phyloP scores from a whole-genome alignment of 768 basidiomycete species.

The Auricularia sp. region DNA sequence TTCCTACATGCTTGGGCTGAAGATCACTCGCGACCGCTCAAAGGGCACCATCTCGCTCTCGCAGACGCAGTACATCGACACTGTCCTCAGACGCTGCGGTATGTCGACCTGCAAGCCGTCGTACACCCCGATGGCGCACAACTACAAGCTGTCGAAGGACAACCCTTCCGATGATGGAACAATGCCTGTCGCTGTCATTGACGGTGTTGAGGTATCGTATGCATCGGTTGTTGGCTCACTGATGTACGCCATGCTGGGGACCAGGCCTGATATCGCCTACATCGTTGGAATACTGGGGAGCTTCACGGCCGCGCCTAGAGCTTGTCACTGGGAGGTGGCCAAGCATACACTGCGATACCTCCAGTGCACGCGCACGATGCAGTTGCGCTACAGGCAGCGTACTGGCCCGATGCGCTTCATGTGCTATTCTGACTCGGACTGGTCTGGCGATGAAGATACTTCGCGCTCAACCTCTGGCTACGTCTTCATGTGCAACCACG shows the following conservation, averaged over 20 bases:
- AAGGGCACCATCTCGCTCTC: conserved; percentile 7
- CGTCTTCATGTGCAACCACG: too few species aligned
- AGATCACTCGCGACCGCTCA: conserved; percentile 4
- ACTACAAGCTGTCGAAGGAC: conserved; percentile 4
- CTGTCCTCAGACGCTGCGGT: conserved; percentile 10
- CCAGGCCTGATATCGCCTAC: conserved; percentile 13
- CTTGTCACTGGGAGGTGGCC: conserved; percentile 11
- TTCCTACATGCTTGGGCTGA: neutral
- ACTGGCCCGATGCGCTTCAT: neutral
- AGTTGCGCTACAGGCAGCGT: neutral
- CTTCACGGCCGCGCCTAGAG: conserved; percentile 10
- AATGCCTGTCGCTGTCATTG: neutral
- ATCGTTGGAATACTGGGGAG: neutral
- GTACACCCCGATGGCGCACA: conserved; percentile 11
- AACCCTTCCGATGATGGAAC: neutral
- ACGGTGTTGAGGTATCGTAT: neutral
- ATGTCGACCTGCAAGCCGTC: conserved; percentile 5
- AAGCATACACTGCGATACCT: conserved; percentile 11
- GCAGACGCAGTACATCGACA: conserved; percentile 10
- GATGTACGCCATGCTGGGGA: conserved; percentile 4
- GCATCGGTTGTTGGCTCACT: neutral
- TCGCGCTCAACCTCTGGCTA: too few species aligned
- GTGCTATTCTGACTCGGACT: conserved; percentile 4
- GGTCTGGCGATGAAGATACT: neutral
- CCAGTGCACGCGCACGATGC: conserved; percentile 6